A percentile compares a stretch with the other conserved stretches of the same genome.
These are phyloP conservation scores for Torrubiellomyces zombiae DNA, from an alignment of 2,329 filamentous ascomycete genomes.

Conservation along the genomic window DNA sequence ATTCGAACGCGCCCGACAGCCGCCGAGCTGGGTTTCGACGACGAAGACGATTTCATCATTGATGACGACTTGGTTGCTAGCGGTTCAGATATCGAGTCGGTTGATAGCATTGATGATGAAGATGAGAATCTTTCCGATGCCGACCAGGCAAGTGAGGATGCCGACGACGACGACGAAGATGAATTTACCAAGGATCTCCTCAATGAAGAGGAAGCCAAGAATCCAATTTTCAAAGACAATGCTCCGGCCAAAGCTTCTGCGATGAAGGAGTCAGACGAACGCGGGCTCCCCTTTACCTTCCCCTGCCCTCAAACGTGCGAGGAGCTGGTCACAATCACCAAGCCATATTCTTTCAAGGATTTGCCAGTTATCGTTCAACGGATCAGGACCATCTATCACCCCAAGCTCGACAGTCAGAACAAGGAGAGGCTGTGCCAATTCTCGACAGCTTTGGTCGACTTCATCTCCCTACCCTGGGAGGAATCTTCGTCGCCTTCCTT, in stretches of 20 bases:
- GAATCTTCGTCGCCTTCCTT: constrained; percentile 37
- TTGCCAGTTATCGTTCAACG: constrained; percentile 70
- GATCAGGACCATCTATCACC: constrained; percentile 82
- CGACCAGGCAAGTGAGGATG: constrained; percentile 21
- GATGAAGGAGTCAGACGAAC: constrained; percentile 25
- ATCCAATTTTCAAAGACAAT: constrained; percentile 31
- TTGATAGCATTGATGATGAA: constrained; percentile 36
- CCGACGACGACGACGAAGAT: constrained; percentile 35
- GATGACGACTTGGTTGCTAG: constrained; percentile 80
- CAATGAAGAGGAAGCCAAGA: constrained; percentile 37
- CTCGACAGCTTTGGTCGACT: constrained; percentile 47
- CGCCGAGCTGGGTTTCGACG: constrained; percentile 58
- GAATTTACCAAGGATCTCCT: constrained; percentile 59
- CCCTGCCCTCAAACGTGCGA: constrained; percentile 64
- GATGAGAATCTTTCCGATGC: constrained; percentile 25
- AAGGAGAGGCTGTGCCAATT: constrained; percentile 65
- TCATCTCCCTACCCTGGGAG: constrained; percentile 32
- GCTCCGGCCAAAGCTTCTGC: constrained; percentile 22
- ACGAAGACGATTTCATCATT: constrained; percentile 86
- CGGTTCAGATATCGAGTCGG: constrained; percentile 50
- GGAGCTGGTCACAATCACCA: constrained; percentile 53
- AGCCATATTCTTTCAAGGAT: constrained; percentile 43
- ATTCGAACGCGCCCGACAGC: constrained; percentile 40
- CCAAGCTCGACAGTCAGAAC: constrained; percentile 69
- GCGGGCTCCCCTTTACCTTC: constrained; percentile 66